These are phyloP conservation scores for Ramaria rubella DNA, from an alignment of 768 basidiomycete genomes.

Conservation along the genomic window DNA sequence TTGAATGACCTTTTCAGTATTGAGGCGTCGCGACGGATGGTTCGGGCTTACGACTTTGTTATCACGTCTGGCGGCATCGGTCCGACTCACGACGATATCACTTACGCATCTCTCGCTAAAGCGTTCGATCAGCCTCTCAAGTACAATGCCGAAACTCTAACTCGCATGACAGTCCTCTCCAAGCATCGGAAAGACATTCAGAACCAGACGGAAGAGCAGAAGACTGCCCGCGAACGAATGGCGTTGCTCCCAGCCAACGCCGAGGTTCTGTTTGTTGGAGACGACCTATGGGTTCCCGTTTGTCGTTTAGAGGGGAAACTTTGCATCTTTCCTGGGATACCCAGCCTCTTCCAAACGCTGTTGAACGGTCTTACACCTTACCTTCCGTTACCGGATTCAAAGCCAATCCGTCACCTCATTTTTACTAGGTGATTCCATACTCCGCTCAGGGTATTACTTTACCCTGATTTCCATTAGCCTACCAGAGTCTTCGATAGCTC, in stretches of 20 bases:
- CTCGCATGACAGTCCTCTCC: constrained; percentile 59
- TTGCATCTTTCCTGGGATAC: constrained; percentile 90
- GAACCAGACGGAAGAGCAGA: constrained; percentile 68
- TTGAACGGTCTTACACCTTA: constrained; percentile 65
- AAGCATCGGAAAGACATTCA: constrained; percentile 50
- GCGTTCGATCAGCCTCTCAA: constrained; percentile 68
- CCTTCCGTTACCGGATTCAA: constrained; percentile 61
- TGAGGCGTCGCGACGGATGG: constrained; percentile 80
- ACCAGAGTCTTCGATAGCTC: constrained; percentile 81
- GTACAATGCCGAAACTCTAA: constrained; percentile 72
- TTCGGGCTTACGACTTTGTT: constrained; percentile 79
- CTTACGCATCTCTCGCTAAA: constrained; percentile 79
- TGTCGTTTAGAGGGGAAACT: constrained; percentile 79
- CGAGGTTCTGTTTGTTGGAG: constrained; percentile 73
- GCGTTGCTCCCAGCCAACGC: constrained; percentile 76
- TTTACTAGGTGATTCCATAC: constrained; percentile 59
- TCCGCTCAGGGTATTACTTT: neutral
- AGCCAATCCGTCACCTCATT: constrained; percentile 74
- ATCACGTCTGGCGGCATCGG: constrained; percentile 90
- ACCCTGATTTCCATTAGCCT: constrained; percentile 34
- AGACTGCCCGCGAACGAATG: constrained; percentile 76
- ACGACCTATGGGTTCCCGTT: constrained; percentile 89
- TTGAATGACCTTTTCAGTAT: constrained; percentile 39
- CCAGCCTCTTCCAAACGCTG: constrained; percentile 76
- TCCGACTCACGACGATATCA: constrained; percentile 90